These are phyloP conservation scores for Ampelocalamus luodianensis DNA, from an alignment of 176 grass and related monocot genomes.

Conservation along the genomic window DNA sequence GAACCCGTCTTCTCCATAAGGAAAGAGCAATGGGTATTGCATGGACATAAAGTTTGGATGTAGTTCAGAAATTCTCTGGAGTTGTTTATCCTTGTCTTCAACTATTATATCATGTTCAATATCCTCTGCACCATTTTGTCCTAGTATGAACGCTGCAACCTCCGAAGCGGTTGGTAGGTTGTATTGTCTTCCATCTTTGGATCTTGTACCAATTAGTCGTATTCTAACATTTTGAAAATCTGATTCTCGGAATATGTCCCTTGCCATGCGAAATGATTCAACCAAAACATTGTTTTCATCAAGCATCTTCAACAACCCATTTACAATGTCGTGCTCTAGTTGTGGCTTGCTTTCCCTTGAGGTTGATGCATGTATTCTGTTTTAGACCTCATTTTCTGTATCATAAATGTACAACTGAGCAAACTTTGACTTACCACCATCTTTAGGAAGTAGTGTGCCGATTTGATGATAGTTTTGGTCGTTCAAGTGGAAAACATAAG, in stretches of 20 bases:
- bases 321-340: neutral
- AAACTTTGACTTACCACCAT: constrained; percentile 10
- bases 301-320: constrained; percentile 3
- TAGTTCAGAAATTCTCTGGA: too few species aligned
- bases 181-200: constrained; percentile 27
- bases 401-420: constrained; percentile 31
- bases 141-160: constrained; percentile 33
- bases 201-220: neutral
- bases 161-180: constrained; percentile 9
- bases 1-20: too few species aligned
- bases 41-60: too few species aligned
- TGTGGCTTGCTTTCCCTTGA: neutral
- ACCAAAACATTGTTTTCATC: constrained; percentile 45
- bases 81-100: constrained; percentile 11
- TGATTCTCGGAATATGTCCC: neutral
- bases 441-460: constrained; percentile 14
- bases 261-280: constrained; percentile 39
- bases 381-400: constrained; percentile 37
- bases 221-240: constrained; percentile 20
- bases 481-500: constrained; percentile 26
- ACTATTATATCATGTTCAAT: constrained; percentile 30
- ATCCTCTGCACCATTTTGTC: neutral
- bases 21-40: too few species aligned
- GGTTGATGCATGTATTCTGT: constrained; percentile 7
- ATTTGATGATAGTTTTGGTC: constrained; percentile 38